Evolutionary conservation across 148 eudicot genomes (phyloP), one percentile per base, ranked within the genome.

Genomic region (Nepenthes gracilis): DNA sequence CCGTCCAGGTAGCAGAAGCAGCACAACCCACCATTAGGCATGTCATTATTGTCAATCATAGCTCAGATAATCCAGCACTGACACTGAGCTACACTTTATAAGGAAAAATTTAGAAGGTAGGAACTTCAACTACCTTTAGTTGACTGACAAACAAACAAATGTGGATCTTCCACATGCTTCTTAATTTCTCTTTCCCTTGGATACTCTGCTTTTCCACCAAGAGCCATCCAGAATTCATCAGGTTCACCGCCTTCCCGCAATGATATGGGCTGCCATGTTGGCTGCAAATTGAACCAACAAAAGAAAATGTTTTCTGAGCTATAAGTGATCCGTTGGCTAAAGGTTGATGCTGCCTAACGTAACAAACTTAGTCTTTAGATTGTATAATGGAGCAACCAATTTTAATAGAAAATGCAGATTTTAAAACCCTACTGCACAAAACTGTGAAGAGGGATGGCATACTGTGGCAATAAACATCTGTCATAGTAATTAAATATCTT

Each of bases 201-300:
- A 52, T 71, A 75, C 59, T 75, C 79, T 2, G 69, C 66, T 67
- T 71, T 75, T 60, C 75, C 79, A 48, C 75, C 75, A 36, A 75
- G 66, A 35, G 75, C 59, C 49, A 66, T 60, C 79, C 75, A 75
- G 66, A 75, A 71, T 33, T 59, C 66, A 38, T 71, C 79, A 33
- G 75, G 75, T 54, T 75, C 79, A 58, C 59, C 65, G 33, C 79
- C 79, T 71, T 75, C 83, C 67, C 83, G 72, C 59, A 76, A 59
- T 45, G 77, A 70, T 43, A 57, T 57, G 38, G 83, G 64, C 56
- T 75, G 83, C 83, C 80, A 72, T 35, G 70, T 66, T 43, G 83
- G 70, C 83, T 79, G 65, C 70, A 66, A 43, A 49, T 49, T 10
- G 53, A 6, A 49, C 12, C 45, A n/a, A 49, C 6, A 11, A 11